Evolutionary conservation across 1,139 yeast genomes (phyloP).

Genomic region (Suhomyces atakaporum): DNA sequence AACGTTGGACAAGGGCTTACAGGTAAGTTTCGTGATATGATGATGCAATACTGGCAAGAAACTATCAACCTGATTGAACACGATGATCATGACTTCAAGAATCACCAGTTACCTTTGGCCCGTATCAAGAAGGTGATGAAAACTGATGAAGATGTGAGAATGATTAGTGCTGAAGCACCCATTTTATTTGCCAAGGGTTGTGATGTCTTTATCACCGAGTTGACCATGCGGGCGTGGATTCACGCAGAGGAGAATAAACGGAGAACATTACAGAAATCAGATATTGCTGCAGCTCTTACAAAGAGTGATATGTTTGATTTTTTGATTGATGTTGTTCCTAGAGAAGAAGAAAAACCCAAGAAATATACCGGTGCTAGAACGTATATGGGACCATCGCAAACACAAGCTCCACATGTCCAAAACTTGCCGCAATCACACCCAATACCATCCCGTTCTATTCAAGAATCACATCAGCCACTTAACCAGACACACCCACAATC

Average conservation of each 20-base stretch:
- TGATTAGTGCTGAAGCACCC: slow-evolving; percentile 98
- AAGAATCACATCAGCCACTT: slow-evolving; percentile 10
- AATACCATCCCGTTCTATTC: not conserved
- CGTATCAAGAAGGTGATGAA: slow-evolving; percentile 96
- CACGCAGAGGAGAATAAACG: slow-evolving; percentile 96
- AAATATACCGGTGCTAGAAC: slow-evolving; percentile 20
- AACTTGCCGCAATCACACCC: slow-evolving; percentile 1
- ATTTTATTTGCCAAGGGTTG: slow-evolving; percentile 96
- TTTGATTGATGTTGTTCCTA: slow-evolving; percentile 90
- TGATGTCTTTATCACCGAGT: slow-evolving; percentile 92
- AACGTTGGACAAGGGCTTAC: slow-evolving; percentile 92
- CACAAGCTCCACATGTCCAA: slow-evolving; percentile 12
- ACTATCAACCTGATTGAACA: slow-evolving; percentile 88
- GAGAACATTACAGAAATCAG: slow-evolving; percentile 89
- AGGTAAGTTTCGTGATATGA: slow-evolving; percentile 79
- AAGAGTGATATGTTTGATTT: slow-evolving; percentile 97
- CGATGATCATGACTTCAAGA: slow-evolving; percentile 88
- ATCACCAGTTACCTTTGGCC: slow-evolving; percentile 92
- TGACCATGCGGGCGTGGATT: slow-evolving; percentile 98
- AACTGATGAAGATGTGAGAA: slow-evolving; percentile 94
- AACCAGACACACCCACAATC: slow-evolving; percentile 13
- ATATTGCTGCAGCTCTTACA: slow-evolving; percentile 92
- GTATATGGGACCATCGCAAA: slow-evolving; percentile 10
- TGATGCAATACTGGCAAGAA: slow-evolving; percentile 98
- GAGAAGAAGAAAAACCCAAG: slow-evolving; percentile 68